A percentile compares a stretch with the other conserved stretches of the same genome.
Evolutionary conservation across 805 yeast species (phyloP).

Genomic region (Cyberlindnera samutprakarnensis): DNA sequence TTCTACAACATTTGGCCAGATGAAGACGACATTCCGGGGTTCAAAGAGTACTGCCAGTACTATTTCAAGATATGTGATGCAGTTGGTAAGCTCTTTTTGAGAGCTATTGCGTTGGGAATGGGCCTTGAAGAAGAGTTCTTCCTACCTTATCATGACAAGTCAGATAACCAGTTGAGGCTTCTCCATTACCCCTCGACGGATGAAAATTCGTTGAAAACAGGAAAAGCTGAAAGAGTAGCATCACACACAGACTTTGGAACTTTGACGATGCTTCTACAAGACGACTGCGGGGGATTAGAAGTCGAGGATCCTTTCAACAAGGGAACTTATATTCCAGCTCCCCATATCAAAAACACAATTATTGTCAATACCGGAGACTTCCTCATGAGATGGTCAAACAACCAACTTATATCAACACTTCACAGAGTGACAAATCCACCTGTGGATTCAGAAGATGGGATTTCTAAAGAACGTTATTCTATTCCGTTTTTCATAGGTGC

Average conservation of each 20-base stretch:
- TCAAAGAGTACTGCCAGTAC: conserved; percentile 16
- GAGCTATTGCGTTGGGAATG: conserved; percentile 21
- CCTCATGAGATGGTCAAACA: conserved; percentile 22
- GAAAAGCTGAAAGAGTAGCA: conserved; percentile 21
- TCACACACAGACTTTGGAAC: conserved; percentile 24
- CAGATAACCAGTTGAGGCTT: conserved; percentile 19
- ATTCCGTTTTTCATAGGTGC: conserved; percentile 23
- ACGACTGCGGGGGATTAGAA: conserved; percentile 20
- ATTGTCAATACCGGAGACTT: conserved; percentile 21
- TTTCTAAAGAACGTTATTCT: conserved; percentile 19
- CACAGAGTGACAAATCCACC: conserved; percentile 22
- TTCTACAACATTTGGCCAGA: conserved; percentile 23
- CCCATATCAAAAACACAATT: too few relatives aligned
- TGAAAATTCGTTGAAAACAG: conserved; percentile 8
- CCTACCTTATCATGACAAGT: conserved; percentile 15
- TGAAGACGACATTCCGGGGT: conserved; percentile 19
- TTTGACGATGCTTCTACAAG: conserved; percentile 21
- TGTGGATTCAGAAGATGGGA: conserved; percentile 12
- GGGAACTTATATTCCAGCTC: too few relatives aligned
- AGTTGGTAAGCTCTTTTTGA: conserved; percentile 12
- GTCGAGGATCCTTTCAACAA: too few relatives aligned
- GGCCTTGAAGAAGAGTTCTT: conserved; percentile 16
- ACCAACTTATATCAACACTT: conserved; percentile 19
- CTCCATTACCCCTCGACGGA: conserved; percentile 22
- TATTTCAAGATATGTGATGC: conserved; percentile 14